Evolutionary conservation across 2,329 filamentous ascomycete species (phyloP), one percentile per base, ranked within the genome.

Genomic region (Aspergillus fijiensis): DNA sequence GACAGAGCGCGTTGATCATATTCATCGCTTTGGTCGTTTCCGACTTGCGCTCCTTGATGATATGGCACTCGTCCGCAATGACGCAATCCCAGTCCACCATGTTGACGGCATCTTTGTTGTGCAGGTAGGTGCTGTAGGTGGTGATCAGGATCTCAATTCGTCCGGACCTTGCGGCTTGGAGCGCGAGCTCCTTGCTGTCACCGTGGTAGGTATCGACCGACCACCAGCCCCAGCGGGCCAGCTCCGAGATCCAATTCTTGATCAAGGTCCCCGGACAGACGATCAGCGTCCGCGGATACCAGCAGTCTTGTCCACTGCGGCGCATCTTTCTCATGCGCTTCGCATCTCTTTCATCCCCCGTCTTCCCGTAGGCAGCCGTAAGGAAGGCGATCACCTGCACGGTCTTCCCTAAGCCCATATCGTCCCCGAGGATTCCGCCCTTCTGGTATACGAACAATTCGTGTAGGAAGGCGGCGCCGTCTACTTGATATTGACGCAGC

Each of bases 331-430:
- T 86, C 89, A 98, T 93, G 21, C 92, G 84, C 72, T 96, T 96
- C 4, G 79, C 81, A 69, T 99, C 95, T 54, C 92, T 82, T 72
- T 93, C 89, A 67, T 96, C 94, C 0, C 88, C 94, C 0, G 90
- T 96, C 77, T 99, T 99, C 7, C 95, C 95, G 72, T 96, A 99
- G 0, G 92, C 93, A 1, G 88, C 92, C 0, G 92, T 91, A 23
- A 99, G 80, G 65, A 99, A 98, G 0, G 93, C 90, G 59, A 92
- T 95, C 27, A 99, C 91, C 74, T 99, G 95, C 2, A 99, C 91
- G 0, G 95, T 99, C 76, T 99, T 99, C 0, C 95, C 95, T 33
- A 99, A 77, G 21, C 95, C 95, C 95, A 99, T 99, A 70, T 99
- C 95, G 71, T 99, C 95, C 3, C 94, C 93, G 0, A 99, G 82